phyloP scores from a whole-genome alignment of 2,329 filamentous ascomycete species.

The Conoideocrella luteorostrata region DNA sequence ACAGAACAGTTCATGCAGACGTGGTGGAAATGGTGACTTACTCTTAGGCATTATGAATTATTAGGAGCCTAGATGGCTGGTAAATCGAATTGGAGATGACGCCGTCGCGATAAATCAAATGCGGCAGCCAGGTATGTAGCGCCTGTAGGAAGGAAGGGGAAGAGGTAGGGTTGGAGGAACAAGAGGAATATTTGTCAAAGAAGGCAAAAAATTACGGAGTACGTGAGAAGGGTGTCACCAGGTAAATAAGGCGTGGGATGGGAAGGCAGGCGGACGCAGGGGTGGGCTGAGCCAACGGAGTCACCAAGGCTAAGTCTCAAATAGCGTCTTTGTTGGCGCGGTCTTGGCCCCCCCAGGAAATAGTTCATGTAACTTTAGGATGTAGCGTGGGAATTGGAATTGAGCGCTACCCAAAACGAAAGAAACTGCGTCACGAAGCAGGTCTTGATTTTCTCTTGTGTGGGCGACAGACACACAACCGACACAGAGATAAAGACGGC shows the following conservation, averaged over 20 bases:
- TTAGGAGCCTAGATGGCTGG: conserved; percentile 1
- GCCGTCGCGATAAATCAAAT: too few relatives aligned
- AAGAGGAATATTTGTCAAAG: not conserved
- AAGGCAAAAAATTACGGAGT: not conserved
- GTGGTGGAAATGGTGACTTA: conserved; percentile 8
- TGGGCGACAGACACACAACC: too few relatives aligned
- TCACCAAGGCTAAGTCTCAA: not conserved
- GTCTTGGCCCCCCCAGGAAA: too few relatives aligned
- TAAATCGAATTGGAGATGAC: not conserved
- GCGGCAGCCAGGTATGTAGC: not conserved
- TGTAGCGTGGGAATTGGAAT: too few relatives aligned
- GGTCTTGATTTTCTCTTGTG: too few relatives aligned
- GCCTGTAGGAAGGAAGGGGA: not conserved
- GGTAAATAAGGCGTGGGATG: conserved; percentile 3
- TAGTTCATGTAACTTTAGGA: too few relatives aligned
- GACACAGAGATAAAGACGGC: too few relatives aligned
- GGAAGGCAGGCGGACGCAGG: not conserved
- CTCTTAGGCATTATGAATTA: conserved; percentile 12
- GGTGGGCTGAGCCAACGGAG: not conserved
- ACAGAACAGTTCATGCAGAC: not conserved
- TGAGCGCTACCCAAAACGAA: too few relatives aligned
- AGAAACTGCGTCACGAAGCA: too few relatives aligned
- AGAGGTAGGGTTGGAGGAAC: not conserved
- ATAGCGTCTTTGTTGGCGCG: too few relatives aligned
- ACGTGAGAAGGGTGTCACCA: conserved; percentile 1